These are phyloP conservation scores for Quercus ilex DNA, from an alignment of 306 rosid species.

Conservation along the genomic window DNA sequence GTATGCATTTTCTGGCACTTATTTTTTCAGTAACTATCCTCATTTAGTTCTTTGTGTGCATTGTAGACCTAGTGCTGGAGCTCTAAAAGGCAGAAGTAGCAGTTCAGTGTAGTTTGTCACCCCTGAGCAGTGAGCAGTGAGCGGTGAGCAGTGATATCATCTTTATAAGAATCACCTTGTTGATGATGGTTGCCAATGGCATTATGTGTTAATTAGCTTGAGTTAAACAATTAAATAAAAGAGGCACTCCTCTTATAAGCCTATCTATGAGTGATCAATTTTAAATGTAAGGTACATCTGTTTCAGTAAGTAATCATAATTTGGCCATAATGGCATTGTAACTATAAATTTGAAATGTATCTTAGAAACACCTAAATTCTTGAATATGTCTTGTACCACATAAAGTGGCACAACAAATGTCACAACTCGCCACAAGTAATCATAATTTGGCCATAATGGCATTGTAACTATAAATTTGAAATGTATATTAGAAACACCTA, in stretches of 20 bases:
- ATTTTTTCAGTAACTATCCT: slow-evolving; percentile 3
- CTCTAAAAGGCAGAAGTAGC: slow-evolving; percentile 46
- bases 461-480: background rate
- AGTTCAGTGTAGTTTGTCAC: slow-evolving; percentile 11
- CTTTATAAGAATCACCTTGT: slow-evolving; percentile 25
- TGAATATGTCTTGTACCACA: no score
- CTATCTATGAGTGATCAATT: slow-evolving; percentile 28
- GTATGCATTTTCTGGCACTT: background rate
- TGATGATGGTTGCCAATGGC: slow-evolving; percentile 25
- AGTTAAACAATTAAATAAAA: slow-evolving; percentile 31
- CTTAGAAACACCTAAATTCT: background rate
- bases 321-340: background rate
- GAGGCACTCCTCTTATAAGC: slow-evolving; percentile 38
- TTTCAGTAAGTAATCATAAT: background rate
- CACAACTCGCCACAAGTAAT: no score
- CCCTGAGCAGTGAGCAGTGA: background rate
- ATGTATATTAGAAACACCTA: background rate
- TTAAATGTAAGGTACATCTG: slow-evolving; percentile 17
- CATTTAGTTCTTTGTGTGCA: slow-evolving; percentile 18
- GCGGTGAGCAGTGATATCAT: slow-evolving; percentile 21
- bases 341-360: background rate
- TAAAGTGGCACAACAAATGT: no score
- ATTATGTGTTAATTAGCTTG: slow-evolving; percentile 14
- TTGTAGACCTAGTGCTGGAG: slow-evolving; percentile 82
- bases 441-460: background rate